These are phyloP conservation scores for Limtongia smithiae DNA, from an alignment of 805 yeast genomes.

Conservation along the genomic window DNA sequence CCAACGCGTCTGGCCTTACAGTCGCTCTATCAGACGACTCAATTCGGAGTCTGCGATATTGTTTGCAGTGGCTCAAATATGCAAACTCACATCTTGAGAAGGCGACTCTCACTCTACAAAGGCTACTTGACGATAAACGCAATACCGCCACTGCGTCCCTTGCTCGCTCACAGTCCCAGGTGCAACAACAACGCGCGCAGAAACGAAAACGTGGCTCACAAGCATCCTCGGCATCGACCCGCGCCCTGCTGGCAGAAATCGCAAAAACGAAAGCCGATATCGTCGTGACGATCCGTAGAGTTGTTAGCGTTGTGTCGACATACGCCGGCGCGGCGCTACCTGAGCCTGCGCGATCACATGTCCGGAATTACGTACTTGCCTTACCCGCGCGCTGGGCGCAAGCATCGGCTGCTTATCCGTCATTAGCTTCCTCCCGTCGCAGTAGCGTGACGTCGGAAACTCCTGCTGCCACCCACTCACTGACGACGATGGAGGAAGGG, in stretches of 20 bases:
- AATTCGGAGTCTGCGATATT: conserved; percentile 68
- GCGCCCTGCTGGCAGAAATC: conserved; percentile 27
- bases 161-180: neutral
- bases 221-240: conserved; percentile 18
- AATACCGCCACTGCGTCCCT: conserved; percentile 19
- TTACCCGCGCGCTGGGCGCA: conserved; percentile 73
- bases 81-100: conserved; percentile 75
- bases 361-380: conserved; percentile 70
- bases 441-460: neutral
- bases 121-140: conserved; percentile 44
- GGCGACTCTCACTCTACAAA: conserved; percentile 62
- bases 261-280: conserved; percentile 68
- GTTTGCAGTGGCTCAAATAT: conserved; percentile 71
- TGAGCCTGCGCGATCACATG: conserved; percentile 74
- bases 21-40: conserved; percentile 61
- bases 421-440: neutral
- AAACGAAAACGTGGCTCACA: neutral
- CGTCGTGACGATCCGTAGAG: conserved; percentile 82
- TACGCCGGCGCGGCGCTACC: conserved; percentile 74
- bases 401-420: conserved; percentile 35
- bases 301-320: conserved; percentile 78
- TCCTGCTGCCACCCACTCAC: neutral
- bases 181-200: no score
- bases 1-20: conserved; percentile 36
- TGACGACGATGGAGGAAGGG: neutral